These are phyloP conservation scores for Peziza echinospora DNA, from an alignment of 495 filamentous ascomycete species.

Conservation along the genomic window DNA sequence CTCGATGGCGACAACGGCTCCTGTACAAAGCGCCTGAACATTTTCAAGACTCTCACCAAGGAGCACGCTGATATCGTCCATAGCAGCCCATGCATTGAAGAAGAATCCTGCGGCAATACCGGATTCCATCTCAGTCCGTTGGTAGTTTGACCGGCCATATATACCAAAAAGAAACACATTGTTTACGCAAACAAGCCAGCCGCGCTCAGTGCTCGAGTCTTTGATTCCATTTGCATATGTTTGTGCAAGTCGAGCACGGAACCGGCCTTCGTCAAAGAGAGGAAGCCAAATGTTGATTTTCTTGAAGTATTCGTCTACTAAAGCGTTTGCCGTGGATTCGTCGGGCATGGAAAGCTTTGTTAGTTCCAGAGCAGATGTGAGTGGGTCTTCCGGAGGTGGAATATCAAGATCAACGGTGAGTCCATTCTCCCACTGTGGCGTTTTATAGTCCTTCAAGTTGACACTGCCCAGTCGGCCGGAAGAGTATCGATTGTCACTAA, in stretches of 20 bases:
- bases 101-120: constrained; percentile 2
- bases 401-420: not conserved
- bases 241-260: not conserved
- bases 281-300: not conserved
- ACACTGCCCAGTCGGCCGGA: too few relatives aligned
- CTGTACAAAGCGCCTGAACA: constrained; percentile 12
- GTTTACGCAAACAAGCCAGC: not conserved
- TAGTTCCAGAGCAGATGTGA: not conserved
- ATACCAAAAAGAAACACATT: not conserved
- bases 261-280: constrained; percentile 1
- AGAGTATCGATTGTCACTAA: too few relatives aligned
- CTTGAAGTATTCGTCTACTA: constrained; percentile 2
- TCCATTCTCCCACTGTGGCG: too few relatives aligned
- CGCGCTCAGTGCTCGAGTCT: not conserved
- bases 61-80: constrained; percentile 17
- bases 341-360: not conserved
- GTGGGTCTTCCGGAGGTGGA: not conserved
- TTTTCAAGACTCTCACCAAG: constrained; percentile 12
- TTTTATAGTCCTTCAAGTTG: too few relatives aligned
- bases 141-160: not conserved
- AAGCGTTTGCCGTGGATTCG: not conserved
- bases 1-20: constrained; percentile 16
- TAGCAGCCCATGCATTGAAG: constrained; percentile 14
- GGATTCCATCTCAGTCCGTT: not conserved
- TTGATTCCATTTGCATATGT: constrained; percentile 1